Conservation (phyloP, 345 rosid species). For the Turnera subulata region DNA sequence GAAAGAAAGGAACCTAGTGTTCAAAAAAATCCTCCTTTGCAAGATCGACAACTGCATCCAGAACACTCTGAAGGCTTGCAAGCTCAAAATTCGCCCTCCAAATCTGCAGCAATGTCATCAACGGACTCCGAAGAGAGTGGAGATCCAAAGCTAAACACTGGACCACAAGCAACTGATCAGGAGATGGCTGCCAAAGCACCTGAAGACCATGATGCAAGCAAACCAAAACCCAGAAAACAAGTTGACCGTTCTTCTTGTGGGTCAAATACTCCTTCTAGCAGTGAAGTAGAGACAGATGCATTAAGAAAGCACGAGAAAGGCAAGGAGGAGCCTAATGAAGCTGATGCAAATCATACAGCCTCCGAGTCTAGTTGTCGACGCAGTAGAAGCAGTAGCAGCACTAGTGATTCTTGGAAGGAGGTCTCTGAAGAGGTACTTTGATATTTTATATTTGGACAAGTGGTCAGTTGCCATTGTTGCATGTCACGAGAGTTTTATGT, state of each 20-base stretch:
- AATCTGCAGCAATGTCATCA: conserved; percentile 39
- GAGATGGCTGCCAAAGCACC: conserved; percentile 41
- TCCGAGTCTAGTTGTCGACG: conserved; percentile 55
- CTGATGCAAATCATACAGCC: conserved; percentile 39
- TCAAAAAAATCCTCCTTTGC: conserved; percentile 35
- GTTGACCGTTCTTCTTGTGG: conserved; percentile 92
- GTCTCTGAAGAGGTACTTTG: conserved; percentile 74
- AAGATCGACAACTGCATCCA: conserved; percentile 37
- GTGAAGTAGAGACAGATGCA: conserved; percentile 75
- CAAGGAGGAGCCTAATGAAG: conserved; percentile 48
- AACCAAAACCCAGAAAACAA: conserved; percentile 57
- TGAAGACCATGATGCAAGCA: conserved; percentile 47
- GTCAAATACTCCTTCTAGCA: conserved; percentile 81
- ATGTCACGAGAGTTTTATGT: background rate
- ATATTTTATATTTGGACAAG: background rate
- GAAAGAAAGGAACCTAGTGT: conserved; percentile 29
- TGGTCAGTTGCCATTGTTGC: no score
- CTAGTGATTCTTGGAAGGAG: conserved; percentile 74
- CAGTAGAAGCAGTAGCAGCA: conserved; percentile 44
- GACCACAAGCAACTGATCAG: conserved; percentile 28
- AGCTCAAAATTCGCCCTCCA: conserved; percentile 52
- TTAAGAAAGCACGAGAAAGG: conserved; percentile 52
- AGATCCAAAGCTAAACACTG: conserved; percentile 34
- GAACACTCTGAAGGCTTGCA: conserved; percentile 49
- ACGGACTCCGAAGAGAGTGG: conserved; percentile 58